phyloP scores from a whole-genome alignment of 495 filamentous ascomycete genomes.

The Aspergillus haitiensis region DNA sequence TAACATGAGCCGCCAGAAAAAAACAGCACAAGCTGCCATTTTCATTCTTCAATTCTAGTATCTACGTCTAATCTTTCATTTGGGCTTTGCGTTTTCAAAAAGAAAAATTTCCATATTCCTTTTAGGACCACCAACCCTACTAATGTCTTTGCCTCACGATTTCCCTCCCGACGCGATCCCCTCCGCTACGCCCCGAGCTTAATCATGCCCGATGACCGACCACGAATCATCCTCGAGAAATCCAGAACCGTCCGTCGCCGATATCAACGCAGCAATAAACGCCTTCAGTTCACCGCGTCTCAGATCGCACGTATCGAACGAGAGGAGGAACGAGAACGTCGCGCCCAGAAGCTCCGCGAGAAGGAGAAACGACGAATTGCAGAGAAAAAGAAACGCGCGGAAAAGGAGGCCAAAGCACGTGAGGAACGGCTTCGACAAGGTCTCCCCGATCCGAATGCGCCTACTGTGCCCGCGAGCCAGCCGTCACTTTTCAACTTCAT shows the following conservation, averaged over 20 bases:
- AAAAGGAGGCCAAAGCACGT: constrained; percentile 43
- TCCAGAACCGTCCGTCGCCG: constrained; percentile 44
- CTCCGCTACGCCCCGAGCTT: constrained; percentile 9
- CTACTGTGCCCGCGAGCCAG: constrained; percentile 48
- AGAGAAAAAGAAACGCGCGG: constrained; percentile 47
- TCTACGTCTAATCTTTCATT: too few relatives aligned
- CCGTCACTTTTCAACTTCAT: constrained; percentile 48
- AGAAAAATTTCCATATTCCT: not conserved
- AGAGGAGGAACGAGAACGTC: constrained; percentile 41
- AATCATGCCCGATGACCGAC: constrained; percentile 43
- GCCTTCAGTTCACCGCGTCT: constrained; percentile 41
- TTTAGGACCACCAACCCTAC: not conserved
- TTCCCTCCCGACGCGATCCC: constrained; percentile 16
- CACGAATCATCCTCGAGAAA: constrained; percentile 48
- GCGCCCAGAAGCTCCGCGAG: constrained; percentile 45
- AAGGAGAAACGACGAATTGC: constrained; percentile 40
- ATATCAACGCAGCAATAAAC: constrained; percentile 51
- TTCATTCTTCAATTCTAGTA: too few relatives aligned
- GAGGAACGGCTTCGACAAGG: constrained; percentile 46
- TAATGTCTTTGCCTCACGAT: not conserved
- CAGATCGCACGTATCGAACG: constrained; percentile 47
- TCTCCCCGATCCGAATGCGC: constrained; percentile 43
- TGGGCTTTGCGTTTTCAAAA: too few relatives aligned
- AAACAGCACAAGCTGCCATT: too few relatives aligned
- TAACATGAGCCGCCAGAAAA: too few relatives aligned